Evolutionary conservation across 495 filamentous ascomycete species (phyloP), one percentile per base, ranked within the genome.

Genomic region (Pyronema omphalodes): DNA sequence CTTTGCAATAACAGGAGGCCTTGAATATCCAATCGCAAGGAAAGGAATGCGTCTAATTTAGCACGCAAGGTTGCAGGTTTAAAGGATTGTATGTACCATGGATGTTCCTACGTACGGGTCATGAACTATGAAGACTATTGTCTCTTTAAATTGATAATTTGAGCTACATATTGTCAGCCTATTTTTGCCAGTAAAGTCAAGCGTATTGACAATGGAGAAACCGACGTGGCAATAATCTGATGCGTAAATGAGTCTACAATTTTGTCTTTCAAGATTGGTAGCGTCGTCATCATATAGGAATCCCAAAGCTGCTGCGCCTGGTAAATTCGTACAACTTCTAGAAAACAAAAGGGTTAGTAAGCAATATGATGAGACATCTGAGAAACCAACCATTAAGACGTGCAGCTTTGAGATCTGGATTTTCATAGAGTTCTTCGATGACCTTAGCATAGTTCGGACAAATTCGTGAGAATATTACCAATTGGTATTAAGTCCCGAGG

Each of bases 241-340:
- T 94, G 82, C 60, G 86, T 78, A 59, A 93, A 94, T 1, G 85
- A 84, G 56, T 76, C 78, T 35, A 79, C 83, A 3, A 93, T 74
- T 2, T 69, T 66, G 15, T 81, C 77, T 3, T 82, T 75, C 57
- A 81, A 79, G 14, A 98, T 80, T 57, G 75, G 77, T 2, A 98
- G 70, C 7, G 78, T 77, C 0, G 79, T 73, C 78, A 98, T 88
- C 37, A 76, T 75, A 59, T 83, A 76, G 47, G 78, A 78, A 17
- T 84, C 76, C 37, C 74, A 78, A 6, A 95, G 66, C 12, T 76
- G 66, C 57, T 79, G 77, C 8, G 76, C 70, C 62, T 95, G 86
- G 55, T 81, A 84, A 11, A 68, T 65, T 9, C 89, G 78, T 53
- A 95, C 74, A 14, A 93, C 70, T 66, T 94, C 87, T 61, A 73